A percentile compares a stretch with the other conserved stretches of the same genome.
Evolutionary conservation across 805 yeast genomes (phyloP).

Genomic region (Suhomyces vadensis): DNA sequence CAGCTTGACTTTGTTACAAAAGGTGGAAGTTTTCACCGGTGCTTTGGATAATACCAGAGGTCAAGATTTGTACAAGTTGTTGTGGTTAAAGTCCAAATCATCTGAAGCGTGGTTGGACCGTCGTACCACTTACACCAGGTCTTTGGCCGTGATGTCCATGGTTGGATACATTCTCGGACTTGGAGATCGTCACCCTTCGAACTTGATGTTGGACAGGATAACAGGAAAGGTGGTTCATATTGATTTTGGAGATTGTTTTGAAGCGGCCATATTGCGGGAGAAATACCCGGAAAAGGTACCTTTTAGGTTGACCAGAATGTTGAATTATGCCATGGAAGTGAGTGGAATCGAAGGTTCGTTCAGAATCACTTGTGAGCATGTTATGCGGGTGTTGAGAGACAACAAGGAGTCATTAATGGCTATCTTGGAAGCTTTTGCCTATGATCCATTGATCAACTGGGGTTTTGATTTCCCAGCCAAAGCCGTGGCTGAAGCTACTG

Average conservation of each 20-base stretch:
- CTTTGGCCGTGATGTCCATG: constrained; percentile 98
- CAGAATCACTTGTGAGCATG: constrained; percentile 95
- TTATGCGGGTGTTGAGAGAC: constrained; percentile 90
- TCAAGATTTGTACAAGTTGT: constrained; percentile 90
- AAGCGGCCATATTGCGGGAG: constrained; percentile 94
- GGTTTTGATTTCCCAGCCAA: constrained; percentile 91
- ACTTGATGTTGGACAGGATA: constrained; percentile 88
- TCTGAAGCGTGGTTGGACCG: constrained; percentile 98
- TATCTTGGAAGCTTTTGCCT: constrained; percentile 95
- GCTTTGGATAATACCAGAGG: constrained; percentile 95
- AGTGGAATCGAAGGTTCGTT: constrained; percentile 98
- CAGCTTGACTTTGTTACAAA: constrained; percentile 80
- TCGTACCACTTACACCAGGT: constrained; percentile 92
- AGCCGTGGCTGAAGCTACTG: constrained; percentile 72
- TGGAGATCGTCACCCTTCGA: constrained; percentile 98
- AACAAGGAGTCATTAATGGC: constrained; percentile 98
- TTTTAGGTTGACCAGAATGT: constrained; percentile 93
- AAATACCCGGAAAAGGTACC: constrained; percentile 99
- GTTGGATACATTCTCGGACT: constrained; percentile 95
- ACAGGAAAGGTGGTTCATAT: constrained; percentile 97
- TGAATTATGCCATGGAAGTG: constrained; percentile 98
- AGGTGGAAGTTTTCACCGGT: constrained; percentile 94
- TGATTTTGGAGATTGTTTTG: constrained; percentile 99
- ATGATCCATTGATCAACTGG: constrained; percentile 98
- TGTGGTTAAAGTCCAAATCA: constrained; percentile 94